Percentiles rank a stretch among this genome's conserved stretches.
Conservation (phyloP, 2,329 filamentous ascomycete species). For the Purpureocillium lavendulum region DNA sequence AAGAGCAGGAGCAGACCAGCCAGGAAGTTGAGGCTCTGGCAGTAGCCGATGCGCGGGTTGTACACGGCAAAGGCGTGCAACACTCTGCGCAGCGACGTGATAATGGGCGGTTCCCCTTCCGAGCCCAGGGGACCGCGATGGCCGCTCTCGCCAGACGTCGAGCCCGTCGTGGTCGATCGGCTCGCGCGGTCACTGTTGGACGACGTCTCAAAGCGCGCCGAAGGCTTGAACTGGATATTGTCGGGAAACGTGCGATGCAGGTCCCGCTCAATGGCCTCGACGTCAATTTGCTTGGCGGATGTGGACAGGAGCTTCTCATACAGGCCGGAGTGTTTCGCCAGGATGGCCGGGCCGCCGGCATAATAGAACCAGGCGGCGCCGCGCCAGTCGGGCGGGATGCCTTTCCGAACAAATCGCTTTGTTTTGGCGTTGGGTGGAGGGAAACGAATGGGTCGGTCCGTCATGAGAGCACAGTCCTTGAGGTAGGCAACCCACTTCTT, state of each 20-base stretch:
- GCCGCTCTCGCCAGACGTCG: conserved; percentile 24
- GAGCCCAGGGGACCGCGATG: conserved; percentile 22
- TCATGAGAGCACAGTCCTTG: conserved; percentile 66
- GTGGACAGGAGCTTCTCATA: conserved; percentile 64
- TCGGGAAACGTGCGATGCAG: conserved; percentile 91
- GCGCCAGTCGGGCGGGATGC: conserved; percentile 86
- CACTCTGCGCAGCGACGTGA: conserved; percentile 74
- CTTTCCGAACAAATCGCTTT: conserved; percentile 86
- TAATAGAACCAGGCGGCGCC: conserved; percentile 98
- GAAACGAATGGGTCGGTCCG: conserved; percentile 65
- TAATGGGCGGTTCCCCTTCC: conserved; percentile 63
- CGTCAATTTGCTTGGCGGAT: conserved; percentile 61
- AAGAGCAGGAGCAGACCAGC: conserved; percentile 85
- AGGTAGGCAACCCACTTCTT: conserved; percentile 78
- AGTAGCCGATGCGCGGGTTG: conserved; percentile 88
- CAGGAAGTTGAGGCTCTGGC: conserved; percentile 91
- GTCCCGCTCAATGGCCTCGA: conserved; percentile 89
- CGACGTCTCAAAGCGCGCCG: conserved; percentile 20
- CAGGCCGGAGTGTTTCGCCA: conserved; percentile 67
- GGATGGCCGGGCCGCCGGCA: conserved; percentile 72
- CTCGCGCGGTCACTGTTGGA: conserved; percentile 23
- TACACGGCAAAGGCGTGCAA: conserved; percentile 85
- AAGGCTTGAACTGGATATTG: conserved; percentile 80
- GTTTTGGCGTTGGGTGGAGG: conserved; percentile 74
- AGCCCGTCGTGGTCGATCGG: conserved; percentile 26